Evolutionary conservation across 768 basidiomycete species (phyloP).

Genomic region (Imleria badia): DNA sequence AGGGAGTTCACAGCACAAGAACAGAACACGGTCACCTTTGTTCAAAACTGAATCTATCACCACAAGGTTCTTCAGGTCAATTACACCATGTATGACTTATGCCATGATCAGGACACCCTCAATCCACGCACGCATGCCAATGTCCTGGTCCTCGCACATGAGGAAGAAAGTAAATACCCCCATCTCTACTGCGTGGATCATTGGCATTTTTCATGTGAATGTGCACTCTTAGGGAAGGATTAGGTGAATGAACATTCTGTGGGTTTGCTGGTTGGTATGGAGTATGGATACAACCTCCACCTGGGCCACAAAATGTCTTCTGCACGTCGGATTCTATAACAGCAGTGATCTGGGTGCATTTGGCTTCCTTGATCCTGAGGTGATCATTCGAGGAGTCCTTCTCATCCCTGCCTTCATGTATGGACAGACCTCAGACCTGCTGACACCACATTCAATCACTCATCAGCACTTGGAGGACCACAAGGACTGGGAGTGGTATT

Average conservation of each 20-base stretch:
- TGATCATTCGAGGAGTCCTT: not conserved
- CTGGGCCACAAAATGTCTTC: not conserved
- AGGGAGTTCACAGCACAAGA: slow-evolving; percentile 16
- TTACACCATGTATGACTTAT: slow-evolving; percentile 32
- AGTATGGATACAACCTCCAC: not conserved
- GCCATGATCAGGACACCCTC: slow-evolving; percentile 37
- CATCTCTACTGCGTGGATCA: slow-evolving; percentile 33
- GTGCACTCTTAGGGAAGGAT: not conserved
- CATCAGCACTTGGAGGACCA: not conserved
- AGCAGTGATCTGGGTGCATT: not conserved
- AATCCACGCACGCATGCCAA: slow-evolving; percentile 37
- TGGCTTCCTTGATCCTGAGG: not conserved
- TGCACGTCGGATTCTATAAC: not conserved
- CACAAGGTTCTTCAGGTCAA: slow-evolving; percentile 30
- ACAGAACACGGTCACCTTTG: slow-evolving; percentile 2
- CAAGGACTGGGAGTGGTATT: slow-evolving; percentile 2
- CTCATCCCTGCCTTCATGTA: not conserved
- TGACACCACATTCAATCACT: not conserved
- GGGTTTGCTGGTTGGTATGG: not conserved
- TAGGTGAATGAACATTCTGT: not conserved
- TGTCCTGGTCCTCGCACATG: slow-evolving; percentile 36
- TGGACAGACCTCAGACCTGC: not conserved
- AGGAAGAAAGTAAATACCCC: slow-evolving; percentile 22
- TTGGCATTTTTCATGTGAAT: slow-evolving; percentile 7
- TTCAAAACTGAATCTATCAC: slow-evolving; percentile 22